These are phyloP conservation scores for Yamadazyma epiphylla DNA, from an alignment of 1,139 yeast genomes.

Conservation along the genomic window DNA sequence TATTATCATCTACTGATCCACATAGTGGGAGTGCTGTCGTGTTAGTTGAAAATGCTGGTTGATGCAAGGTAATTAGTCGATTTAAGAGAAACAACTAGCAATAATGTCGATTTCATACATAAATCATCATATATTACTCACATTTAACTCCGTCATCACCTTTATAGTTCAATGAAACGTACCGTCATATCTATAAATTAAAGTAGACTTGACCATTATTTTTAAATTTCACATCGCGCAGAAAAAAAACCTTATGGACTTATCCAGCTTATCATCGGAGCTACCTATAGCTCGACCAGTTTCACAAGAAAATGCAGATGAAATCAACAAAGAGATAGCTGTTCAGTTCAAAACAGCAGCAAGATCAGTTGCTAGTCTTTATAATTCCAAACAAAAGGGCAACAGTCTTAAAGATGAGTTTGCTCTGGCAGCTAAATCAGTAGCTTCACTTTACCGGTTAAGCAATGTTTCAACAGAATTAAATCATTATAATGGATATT, in stretches of 20 bases:
- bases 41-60: too few species aligned
- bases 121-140: too few species aligned
- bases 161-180: constrained; percentile 29
- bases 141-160: constrained; percentile 1
- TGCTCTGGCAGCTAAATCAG: constrained; percentile 61
- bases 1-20: constrained; percentile 88
- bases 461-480: constrained; percentile 43
- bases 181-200: constrained; percentile 72
- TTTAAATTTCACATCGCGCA: not conserved
- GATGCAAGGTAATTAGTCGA: too few species aligned
- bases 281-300: constrained; percentile 49
- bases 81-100: too few species aligned
- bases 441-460: constrained; percentile 56
- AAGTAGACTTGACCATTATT: constrained; percentile 72
- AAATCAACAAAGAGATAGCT: constrained; percentile 40
- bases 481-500: constrained; percentile 49
- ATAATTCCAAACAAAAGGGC: constrained; percentile 18
- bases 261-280: constrained; percentile 49
- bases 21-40: constrained; percentile 73
- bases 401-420: constrained; percentile 42
- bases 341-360: constrained; percentile 45
- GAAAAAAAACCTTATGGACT: constrained; percentile 53
- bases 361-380: constrained; percentile 40
- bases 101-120: too few species aligned
- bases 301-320: constrained; percentile 38